Base-by-base conservation (phyloP, 192 early-diverging fungal species). In the Gigaspora rosea region DNA sequence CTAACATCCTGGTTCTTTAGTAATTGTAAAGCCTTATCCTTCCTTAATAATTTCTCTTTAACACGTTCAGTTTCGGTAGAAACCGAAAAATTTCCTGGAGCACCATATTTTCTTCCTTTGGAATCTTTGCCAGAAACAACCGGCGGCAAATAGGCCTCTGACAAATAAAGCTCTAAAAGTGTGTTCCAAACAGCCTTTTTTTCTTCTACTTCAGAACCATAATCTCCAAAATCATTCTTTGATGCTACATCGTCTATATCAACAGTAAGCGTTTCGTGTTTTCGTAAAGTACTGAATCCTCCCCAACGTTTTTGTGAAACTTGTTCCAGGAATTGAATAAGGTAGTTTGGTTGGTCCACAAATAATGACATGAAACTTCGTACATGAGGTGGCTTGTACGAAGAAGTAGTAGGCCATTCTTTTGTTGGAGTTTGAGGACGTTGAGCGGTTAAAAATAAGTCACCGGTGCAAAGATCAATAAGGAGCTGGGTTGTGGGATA, bases 311-410 rank as follows among this genome's bases (percentile, higher is more conserved):
- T 87, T 46, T 91, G 89, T 54, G 94, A 88, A 0, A 97, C 88
- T n/a, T 87, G 82, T 81, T 99, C 96, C 18, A 99, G 79, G 69
- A 97, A 99, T 11, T 80, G 80, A 0, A 93, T 90, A 9, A 96
- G 86, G 86, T 92, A 94, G 5, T 90, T 85, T 0, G 93, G 91
- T 64, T 91, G 86, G 48, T 94, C 92, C 2, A 96, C 95, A 88
- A 95, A 99, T 35, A 97, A 82, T 54, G 92, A 92, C 86, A 95
- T 91, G 56, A 97, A 95, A n/a, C 81, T 88, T n/a, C 88, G 83
- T 54, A 90, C 86, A 0, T 85, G 85, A 0, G 88, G 88, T 3
- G 84, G 85, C 6, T 73, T 65, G 50, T 89, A 89, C 15, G 79
- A 80, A 4, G 70, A 48, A 64, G 56, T 15, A 3, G 79, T 75